Evolutionary conservation across 129 eudicot genomes (phyloP), one percentile per base, ranked within the genome.

Genomic region (carrot (Daucus carota)): DNA sequence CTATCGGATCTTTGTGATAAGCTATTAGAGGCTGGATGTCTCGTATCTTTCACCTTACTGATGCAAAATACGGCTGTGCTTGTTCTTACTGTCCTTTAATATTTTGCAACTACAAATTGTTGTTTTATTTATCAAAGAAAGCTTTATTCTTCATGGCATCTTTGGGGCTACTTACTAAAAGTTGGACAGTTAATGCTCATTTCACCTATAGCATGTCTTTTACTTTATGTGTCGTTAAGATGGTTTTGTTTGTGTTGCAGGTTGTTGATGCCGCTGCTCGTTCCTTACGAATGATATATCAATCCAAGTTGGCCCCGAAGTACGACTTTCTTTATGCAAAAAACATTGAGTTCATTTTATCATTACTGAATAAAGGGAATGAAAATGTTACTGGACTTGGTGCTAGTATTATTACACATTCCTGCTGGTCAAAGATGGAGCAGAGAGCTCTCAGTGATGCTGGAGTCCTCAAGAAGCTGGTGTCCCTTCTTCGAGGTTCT

Each of bases 181-280:
- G 28, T 62, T 1, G 29, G 36, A 62, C 29, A 20, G 15, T 13
- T 63, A 33, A 63, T 63, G 38, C 22, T 63, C 22, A 34, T 63
- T 63, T 75, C 22, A 75, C 38, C 22, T n/a, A 65, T 78, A 73
- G 50, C 17, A 33, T 43, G 57, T 36, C 77, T 48, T 32, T n/a
- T 13, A 40, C 40, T 26, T 34, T 33, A 60, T 50, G 22, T 75
- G 14, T 54, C 16, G 59, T 26, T 59, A 22, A 24, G 33, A 4
- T 26, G 69, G 38, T 33, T 31, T 60, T 74, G 65, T 81, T 29
- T 70, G 80, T 75, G 75, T 20, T 80, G 80, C 90, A 95, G 97
- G 95, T 95, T 86, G 94, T 87, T 78, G 97, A 92, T 85, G 97
- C 99, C 43, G 89, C 81, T 81, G 99, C 99, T 74, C 97, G 99